Percentiles rank a stretch among this genome's conserved stretches.
Evolutionary conservation across 306 rosid genomes (phyloP).

Genomic region (Glycine latifolia): DNA sequence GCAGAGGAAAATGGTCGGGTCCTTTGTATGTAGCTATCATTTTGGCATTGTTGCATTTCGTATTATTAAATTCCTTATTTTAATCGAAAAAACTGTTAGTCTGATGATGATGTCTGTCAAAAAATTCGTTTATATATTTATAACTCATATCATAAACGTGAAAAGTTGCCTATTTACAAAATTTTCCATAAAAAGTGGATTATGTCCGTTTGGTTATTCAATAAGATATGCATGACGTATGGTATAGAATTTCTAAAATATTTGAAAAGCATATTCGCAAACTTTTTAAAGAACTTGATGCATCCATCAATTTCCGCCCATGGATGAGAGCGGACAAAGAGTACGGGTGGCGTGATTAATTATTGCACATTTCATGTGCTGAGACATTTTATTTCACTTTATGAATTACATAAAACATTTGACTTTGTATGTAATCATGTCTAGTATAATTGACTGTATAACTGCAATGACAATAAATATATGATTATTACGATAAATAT

Average conservation of each 20-base stretch:
- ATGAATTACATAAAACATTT: constrained; percentile 13
- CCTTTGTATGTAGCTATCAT: not conserved
- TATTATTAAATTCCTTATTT: constrained; percentile 1
- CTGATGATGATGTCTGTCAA: constrained; percentile 25
- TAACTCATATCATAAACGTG: constrained; percentile 20
- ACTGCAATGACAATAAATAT: not conserved
- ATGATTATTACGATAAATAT: constrained; percentile 25
- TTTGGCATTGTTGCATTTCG: not conserved
- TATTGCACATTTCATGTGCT: constrained; percentile 10
- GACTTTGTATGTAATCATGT: constrained; percentile 34
- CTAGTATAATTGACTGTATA: constrained; percentile 29
- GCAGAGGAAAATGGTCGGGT: not conserved
- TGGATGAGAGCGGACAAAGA: constrained; percentile 17
- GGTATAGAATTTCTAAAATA: constrained; percentile 5
- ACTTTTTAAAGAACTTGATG: constrained; percentile 12
- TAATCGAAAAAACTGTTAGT: not conserved
- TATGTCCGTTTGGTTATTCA: constrained; percentile 26
- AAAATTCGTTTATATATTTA: constrained; percentile 3
- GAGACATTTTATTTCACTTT: constrained; percentile 30
- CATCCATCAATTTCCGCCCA: no score
- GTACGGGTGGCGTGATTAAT: constrained; percentile 24
- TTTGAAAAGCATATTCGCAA: constrained; percentile 13
- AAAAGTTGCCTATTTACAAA: constrained; percentile 26
- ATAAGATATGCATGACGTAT: constrained; percentile 51
- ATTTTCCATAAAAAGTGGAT: constrained; percentile 14